Evolutionary conservation across 1,284 basidiomycete species (phyloP).

Genomic region (Stereum hirsutum): DNA sequence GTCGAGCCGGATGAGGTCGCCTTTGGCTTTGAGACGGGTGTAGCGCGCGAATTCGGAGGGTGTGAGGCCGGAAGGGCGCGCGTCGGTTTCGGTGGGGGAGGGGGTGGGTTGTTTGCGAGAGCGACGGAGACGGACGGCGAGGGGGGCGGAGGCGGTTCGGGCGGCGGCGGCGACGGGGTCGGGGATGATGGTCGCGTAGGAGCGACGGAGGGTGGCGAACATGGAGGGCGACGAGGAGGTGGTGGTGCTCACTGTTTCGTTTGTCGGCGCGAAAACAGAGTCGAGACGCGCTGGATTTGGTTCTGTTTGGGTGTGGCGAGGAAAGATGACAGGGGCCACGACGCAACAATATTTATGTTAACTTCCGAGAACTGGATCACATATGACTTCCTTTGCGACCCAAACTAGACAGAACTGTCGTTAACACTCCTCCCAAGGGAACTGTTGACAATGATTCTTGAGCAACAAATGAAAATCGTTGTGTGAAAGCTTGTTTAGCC

Average conservation of each 20-base stretch:
- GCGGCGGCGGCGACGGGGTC: slow-evolving; percentile 40
- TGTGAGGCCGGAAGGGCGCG: slow-evolving; percentile 41
- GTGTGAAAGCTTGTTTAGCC: too few species aligned
- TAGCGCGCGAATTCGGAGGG: slow-evolving; percentile 55
- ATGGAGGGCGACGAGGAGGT: slow-evolving; percentile 11
- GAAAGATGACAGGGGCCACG: too few species aligned
- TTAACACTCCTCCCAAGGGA: too few species aligned
- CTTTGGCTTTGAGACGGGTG: slow-evolving; percentile 43
- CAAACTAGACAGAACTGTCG: too few species aligned
- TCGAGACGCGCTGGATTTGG: not conserved
- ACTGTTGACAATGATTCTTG: too few species aligned
- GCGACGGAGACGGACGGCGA: slow-evolving; percentile 63
- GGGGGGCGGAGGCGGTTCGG: slow-evolving; percentile 57
- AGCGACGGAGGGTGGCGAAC: slow-evolving; percentile 28
- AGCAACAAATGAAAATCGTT: too few species aligned
- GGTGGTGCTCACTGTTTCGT: too few species aligned
- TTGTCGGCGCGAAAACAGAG: not conserved
- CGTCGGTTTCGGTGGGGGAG: slow-evolving; percentile 36
- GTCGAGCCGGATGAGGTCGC: slow-evolving; percentile 33
- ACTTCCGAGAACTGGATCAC: too few species aligned
- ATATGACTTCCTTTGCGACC: too few species aligned
- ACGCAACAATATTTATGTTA: too few species aligned
- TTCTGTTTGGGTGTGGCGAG: not conserved
- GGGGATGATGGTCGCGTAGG: slow-evolving; percentile 42
- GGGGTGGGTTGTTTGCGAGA: slow-evolving; percentile 33